Evolutionary conservation across 2,329 filamentous ascomycete genomes (phyloP).

Genomic region (Emergomyces pasteurianus): DNA sequence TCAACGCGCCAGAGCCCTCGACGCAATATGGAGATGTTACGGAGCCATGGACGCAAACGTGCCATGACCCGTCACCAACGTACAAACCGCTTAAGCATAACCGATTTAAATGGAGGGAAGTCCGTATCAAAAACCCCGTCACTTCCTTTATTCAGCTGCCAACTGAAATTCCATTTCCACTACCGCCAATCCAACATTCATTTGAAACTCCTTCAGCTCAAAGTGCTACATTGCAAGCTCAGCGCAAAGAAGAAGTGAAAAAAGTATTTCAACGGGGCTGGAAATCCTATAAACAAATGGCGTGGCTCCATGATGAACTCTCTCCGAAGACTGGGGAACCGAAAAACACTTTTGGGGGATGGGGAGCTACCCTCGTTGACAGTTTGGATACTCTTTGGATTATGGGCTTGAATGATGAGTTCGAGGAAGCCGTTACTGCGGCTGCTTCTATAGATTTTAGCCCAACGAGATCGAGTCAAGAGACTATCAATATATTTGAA

Average conservation of each 20-base stretch:
- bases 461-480: conserved; percentile 9
- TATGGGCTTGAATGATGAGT: conserved; percentile 47
- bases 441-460: conserved; percentile 45
- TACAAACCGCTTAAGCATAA: background rate
- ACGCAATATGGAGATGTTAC: background rate
- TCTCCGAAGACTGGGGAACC: background rate
- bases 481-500: conserved; percentile 35
- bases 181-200: background rate
- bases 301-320: conserved; percentile 1
- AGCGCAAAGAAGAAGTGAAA: background rate
- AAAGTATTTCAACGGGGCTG: background rate
- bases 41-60: background rate
- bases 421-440: conserved; percentile 41
- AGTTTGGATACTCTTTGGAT: conserved; percentile 51
- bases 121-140: background rate
- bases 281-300: background rate
- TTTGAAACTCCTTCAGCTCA: background rate
- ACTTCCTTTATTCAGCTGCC: background rate
- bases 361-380: conserved; percentile 50
- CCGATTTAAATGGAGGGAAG: conserved; percentile 1
- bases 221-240: background rate
- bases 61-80: background rate
- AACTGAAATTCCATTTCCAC: background rate
- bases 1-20: background rate
- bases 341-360: conserved; percentile 42